Evolutionary conservation across 306 rosid genomes (phyloP).

Genomic region (Fragaria iinumae): DNA sequence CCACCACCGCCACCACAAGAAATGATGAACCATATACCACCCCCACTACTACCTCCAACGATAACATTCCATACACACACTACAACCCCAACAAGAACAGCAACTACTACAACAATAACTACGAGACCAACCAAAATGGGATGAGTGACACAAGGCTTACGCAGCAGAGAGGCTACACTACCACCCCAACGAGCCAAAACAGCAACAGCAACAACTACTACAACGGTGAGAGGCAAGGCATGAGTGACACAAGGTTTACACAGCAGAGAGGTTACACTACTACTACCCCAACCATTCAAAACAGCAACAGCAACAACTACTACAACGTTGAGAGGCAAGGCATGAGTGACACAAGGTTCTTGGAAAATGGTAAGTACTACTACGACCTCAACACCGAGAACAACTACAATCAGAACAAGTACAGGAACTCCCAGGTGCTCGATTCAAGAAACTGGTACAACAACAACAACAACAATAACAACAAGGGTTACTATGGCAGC

Average conservation of each 20-base stretch:
- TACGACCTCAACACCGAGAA: constrained; percentile 36
- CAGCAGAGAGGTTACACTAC: constrained; percentile 32
- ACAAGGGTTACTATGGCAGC: constrained; percentile 48
- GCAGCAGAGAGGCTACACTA: constrained; percentile 34
- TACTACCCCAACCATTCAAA: constrained; percentile 31
- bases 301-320: constrained; percentile 27
- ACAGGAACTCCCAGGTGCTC: constrained; percentile 35
- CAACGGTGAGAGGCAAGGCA: constrained; percentile 57
- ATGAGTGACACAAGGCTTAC: constrained; percentile 29
- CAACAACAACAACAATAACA: constrained; percentile 6
- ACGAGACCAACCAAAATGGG: constrained; percentile 18
- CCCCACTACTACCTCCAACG: constrained; percentile 25
- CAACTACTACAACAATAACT: constrained; percentile 25
- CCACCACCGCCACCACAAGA: constrained; percentile 37
- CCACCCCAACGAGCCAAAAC: constrained; percentile 31
- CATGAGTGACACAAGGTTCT: constrained; percentile 86
- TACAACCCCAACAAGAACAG: constrained; percentile 27
- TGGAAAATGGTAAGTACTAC: constrained; percentile 67
- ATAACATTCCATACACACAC: constrained; percentile 35
- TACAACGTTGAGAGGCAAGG: constrained; percentile 57
- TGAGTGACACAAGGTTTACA: constrained; percentile 84
- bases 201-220: constrained; percentile 25
- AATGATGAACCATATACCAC: constrained; percentile 7
- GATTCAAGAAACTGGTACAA: constrained; percentile 36
- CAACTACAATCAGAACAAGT: constrained; percentile 41